A percentile compares a stretch with the other conserved stretches of the same genome.
These are phyloP conservation scores for Tolypocladium endophyticum DNA, from an alignment of 2,329 filamentous ascomycete genomes.

Conservation along the genomic window DNA sequence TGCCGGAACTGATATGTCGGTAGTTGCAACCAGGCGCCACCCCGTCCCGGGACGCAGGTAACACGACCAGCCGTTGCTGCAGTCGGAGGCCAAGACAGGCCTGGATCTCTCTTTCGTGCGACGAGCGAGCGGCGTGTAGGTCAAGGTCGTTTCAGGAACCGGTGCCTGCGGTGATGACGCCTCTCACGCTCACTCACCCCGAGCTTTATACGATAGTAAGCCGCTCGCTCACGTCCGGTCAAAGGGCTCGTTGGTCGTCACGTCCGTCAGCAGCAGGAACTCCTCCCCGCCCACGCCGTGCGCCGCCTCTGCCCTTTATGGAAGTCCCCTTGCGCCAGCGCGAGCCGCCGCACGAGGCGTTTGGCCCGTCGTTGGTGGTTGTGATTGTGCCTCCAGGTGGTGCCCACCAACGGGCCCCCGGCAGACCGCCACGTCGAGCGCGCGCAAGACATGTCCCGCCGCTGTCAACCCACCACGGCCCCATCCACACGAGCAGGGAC, in stretches of 20 bases:
- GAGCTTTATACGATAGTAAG: background rate
- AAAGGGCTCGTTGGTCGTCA: too few relatives aligned
- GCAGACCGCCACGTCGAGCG: background rate
- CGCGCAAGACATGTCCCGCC: background rate
- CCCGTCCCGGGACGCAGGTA: background rate
- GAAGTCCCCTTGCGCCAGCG: background rate
- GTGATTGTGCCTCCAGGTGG: too few relatives aligned
- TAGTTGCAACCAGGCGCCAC: background rate
- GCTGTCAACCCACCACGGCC: background rate
- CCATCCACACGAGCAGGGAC: background rate
- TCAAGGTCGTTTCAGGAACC: background rate
- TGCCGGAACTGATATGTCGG: background rate
- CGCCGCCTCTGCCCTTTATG: background rate
- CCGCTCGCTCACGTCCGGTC: too few relatives aligned
- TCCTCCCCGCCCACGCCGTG: too few relatives aligned
- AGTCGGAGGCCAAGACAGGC: too few relatives aligned
- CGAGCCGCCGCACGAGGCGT: background rate
- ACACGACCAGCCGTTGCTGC: background rate
- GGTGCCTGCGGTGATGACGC: background rate
- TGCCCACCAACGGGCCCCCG: too few relatives aligned
- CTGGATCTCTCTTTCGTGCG: too few relatives aligned
- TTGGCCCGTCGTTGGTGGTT: too few relatives aligned
- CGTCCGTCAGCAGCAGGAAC: too few relatives aligned
- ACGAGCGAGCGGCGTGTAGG: background rate
- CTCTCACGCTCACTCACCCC: too few relatives aligned